phyloP scores from a whole-genome alignment of 228 moss, liverwort and hornwort genomes.

The Sphagnum fallax region DNA sequence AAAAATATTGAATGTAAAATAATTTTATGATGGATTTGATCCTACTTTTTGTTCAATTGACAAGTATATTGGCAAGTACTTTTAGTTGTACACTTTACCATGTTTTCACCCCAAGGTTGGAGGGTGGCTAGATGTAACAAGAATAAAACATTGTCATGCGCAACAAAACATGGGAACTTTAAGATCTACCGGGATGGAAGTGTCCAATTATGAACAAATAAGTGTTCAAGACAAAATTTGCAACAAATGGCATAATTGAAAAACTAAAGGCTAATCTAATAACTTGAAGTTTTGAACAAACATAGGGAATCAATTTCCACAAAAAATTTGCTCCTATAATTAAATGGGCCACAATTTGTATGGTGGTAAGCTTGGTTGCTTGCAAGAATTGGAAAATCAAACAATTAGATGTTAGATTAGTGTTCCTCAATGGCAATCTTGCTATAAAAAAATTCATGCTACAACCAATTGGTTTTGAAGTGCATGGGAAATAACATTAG shows the following conservation, averaged over 20 bases:
- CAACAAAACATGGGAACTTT: not conserved
- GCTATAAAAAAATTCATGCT: not conserved
- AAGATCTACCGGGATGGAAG: not conserved
- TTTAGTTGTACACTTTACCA: too few species aligned
- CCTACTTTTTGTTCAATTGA: too few species aligned
- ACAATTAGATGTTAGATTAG: not conserved
- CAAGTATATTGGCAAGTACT: too few species aligned
- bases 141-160: not conserved
- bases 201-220: not conserved
- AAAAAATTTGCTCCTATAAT: not conserved
- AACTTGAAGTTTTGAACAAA: not conserved
- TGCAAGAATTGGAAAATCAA: not conserved
- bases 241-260: not conserved
- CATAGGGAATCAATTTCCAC: not conserved
- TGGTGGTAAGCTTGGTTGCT: not conserved
- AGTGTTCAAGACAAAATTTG: not conserved
- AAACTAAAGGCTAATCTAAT: not conserved
- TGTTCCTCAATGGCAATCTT: not conserved
- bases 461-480: not conserved
- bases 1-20: too few species aligned
- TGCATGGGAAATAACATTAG: not conserved
- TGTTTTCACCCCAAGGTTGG: too few species aligned
- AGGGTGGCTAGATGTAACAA: too few species aligned
- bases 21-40: too few species aligned
- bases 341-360: not conserved